A percentile compares a stretch with the other conserved stretches of the same genome.
phyloP scores from a whole-genome alignment of 2,329 filamentous ascomycete genomes.

The Colletotrichum sp. region DNA sequence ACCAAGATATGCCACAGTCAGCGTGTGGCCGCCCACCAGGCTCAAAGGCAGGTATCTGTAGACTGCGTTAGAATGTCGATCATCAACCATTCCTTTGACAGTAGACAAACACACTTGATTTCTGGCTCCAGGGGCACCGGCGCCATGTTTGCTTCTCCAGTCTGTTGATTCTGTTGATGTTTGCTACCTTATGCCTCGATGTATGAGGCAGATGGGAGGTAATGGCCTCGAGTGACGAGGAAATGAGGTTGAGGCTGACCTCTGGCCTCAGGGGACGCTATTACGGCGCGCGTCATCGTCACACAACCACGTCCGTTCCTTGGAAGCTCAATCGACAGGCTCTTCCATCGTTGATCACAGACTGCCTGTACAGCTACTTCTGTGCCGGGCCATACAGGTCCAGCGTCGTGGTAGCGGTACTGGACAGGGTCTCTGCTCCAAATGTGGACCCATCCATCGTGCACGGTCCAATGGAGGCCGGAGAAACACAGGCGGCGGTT shows the following conservation, averaged over 20 bases:
- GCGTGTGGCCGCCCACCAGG: conserved; percentile 23
- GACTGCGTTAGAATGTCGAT: conserved; percentile 17
- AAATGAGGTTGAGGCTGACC: not conserved
- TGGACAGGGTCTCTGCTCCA: not conserved
- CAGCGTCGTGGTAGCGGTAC: conserved; percentile 2
- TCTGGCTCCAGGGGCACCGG: conserved; percentile 27
- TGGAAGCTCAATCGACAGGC: conserved; percentile 9
- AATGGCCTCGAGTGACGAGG: too few relatives aligned
- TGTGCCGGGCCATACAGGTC: not conserved
- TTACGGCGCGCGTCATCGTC: conserved; percentile 15
- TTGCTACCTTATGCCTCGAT: not conserved
- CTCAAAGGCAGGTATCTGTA: conserved; percentile 18
- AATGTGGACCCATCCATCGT: not conserved
- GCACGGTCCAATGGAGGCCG: conserved; percentile 9
- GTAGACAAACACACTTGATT: conserved; percentile 21
- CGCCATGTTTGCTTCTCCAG: conserved; percentile 22
- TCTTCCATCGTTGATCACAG: not conserved
- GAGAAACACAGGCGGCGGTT: conserved; percentile 8
- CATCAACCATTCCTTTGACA: not conserved
- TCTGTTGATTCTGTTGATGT: not conserved
- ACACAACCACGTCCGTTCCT: conserved; percentile 1
- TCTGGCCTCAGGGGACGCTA: not conserved
- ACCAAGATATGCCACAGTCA: conserved; percentile 21
- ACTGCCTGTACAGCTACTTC: conserved; percentile 7
- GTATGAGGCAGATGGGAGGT: not conserved